Evolutionary conservation across 306 rosid species (phyloP).

Genomic region (Bauhinia variegata): DNA sequence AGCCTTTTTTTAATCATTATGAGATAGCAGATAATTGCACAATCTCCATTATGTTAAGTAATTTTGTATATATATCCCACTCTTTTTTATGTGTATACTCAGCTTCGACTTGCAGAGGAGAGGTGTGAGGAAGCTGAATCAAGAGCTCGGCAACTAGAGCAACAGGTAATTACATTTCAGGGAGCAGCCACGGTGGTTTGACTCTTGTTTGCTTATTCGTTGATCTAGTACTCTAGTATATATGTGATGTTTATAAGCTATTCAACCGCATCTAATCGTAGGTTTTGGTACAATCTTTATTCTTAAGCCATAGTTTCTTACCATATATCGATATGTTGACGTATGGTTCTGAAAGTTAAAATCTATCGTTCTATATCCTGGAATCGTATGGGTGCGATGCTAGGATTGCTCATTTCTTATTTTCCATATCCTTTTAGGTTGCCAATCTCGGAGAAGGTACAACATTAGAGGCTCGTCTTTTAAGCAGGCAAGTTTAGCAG

Average conservation of each 20-base stretch:
- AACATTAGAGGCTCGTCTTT: constrained; percentile 82
- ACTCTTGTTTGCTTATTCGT: constrained; percentile 9
- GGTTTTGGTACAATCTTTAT: not conserved
- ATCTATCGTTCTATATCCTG: too few relatives aligned
- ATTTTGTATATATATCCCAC: constrained; percentile 28
- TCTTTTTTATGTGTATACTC: constrained; percentile 57
- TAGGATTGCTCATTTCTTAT: not conserved
- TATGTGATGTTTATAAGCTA: constrained; percentile 4
- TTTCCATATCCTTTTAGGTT: constrained; percentile 48
- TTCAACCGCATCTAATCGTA: not conserved
- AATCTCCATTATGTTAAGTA: not conserved
- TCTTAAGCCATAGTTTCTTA: not conserved
- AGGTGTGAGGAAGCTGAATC: constrained; percentile 86
- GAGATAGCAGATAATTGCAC: constrained; percentile 1
- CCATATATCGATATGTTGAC: not conserved
- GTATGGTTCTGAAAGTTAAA: not conserved
- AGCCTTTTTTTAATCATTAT: constrained; percentile 23
- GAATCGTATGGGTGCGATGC: not conserved
- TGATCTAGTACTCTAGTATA: not conserved
- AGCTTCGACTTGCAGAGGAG: constrained; percentile 97
- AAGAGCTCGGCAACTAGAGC: constrained; percentile 87
- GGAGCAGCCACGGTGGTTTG: constrained; percentile 1
- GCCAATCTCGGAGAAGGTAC: constrained; percentile 86
- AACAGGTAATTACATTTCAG: constrained; percentile 61
- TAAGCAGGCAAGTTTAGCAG: constrained; percentile 72